A percentile compares a stretch with the other conserved stretches of the same genome.
Conservation (phyloP, 306 rosid genomes). For the Vicia faba region DNA sequence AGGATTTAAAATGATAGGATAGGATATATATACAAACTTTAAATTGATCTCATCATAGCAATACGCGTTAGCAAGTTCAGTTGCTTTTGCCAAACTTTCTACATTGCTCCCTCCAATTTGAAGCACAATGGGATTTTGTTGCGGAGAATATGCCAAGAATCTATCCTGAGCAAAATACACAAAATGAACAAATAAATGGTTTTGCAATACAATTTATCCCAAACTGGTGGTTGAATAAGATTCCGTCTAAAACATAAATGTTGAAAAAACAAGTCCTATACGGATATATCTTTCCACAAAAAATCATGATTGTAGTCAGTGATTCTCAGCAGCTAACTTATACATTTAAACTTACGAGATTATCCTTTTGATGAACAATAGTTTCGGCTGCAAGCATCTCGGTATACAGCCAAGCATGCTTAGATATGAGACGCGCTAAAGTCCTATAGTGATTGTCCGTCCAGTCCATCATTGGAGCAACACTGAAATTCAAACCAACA, state of each 20-base stretch:
- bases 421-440: constrained; percentile 79
- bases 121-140: constrained; percentile 90
- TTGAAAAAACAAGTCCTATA: too few relatives aligned
- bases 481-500: constrained; percentile 52
- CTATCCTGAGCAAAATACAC: constrained; percentile 76
- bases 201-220: constrained; percentile 8
- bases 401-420: constrained; percentile 90
- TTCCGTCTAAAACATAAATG: too few relatives aligned
- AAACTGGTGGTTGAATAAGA: neutral
- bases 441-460: constrained; percentile 92
- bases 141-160: constrained; percentile 86
- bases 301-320: too few relatives aligned
- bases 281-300: too few relatives aligned
- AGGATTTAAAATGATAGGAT: constrained; percentile 21
- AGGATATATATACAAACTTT: constrained; percentile 57
- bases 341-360: constrained; percentile 65
- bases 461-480: constrained; percentile 99
- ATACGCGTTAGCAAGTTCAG: constrained; percentile 76
- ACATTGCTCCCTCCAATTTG: constrained; percentile 94
- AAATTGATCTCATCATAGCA: constrained; percentile 89
- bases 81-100: constrained; percentile 80
- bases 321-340: neutral
- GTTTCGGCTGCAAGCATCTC: constrained; percentile 98
- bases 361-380: constrained; percentile 75
- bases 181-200: constrained; percentile 29